Percentiles rank a stretch among this genome's conserved stretches.
Conservation (phyloP, 139 green algal species). For the Haematococcus sp. region DNA sequence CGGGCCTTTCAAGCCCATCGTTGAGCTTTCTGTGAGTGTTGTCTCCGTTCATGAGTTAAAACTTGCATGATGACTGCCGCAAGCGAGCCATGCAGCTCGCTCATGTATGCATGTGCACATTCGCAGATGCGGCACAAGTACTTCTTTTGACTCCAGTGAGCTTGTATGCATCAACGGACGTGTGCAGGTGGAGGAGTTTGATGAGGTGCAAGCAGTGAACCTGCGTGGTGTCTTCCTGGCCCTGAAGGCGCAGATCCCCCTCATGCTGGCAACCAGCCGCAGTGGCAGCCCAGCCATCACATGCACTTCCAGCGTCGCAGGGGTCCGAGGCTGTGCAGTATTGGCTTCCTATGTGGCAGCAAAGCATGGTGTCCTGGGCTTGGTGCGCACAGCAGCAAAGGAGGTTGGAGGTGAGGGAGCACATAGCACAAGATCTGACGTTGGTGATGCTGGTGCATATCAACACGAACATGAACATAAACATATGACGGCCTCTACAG, state of each 20-base stretch:
- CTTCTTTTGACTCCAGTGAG: not conserved
- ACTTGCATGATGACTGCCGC: too few relatives aligned
- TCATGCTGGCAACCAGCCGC: constrained; percentile 14
- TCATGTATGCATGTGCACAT: too few relatives aligned
- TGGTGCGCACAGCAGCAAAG: constrained; percentile 8
- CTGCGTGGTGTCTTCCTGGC: constrained; percentile 17
- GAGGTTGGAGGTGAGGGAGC: constrained; percentile 16
- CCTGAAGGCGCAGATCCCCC: constrained; percentile 18
- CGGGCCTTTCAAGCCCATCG: not conserved
- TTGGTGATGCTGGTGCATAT: too few relatives aligned
- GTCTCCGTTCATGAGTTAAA: not conserved
- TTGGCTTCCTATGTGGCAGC: constrained; percentile 1
- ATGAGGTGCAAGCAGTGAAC: constrained; percentile 17
- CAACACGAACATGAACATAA: too few relatives aligned
- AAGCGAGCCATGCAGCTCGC: too few relatives aligned
- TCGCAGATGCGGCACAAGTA: too few relatives aligned
- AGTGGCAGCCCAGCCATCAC: constrained; percentile 11
- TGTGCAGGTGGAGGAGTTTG: constrained; percentile 11
- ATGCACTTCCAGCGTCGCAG: constrained; percentile 4
- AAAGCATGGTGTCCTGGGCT: constrained; percentile 10
- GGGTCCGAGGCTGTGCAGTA: not conserved
- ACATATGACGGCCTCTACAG: too few relatives aligned
- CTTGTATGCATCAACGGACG: not conserved
- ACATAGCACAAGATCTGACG: too few relatives aligned
- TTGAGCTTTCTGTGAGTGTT: not conserved